These are phyloP conservation scores for Mycena galopus DNA, from an alignment of 768 basidiomycete species.

Conservation along the genomic window DNA sequence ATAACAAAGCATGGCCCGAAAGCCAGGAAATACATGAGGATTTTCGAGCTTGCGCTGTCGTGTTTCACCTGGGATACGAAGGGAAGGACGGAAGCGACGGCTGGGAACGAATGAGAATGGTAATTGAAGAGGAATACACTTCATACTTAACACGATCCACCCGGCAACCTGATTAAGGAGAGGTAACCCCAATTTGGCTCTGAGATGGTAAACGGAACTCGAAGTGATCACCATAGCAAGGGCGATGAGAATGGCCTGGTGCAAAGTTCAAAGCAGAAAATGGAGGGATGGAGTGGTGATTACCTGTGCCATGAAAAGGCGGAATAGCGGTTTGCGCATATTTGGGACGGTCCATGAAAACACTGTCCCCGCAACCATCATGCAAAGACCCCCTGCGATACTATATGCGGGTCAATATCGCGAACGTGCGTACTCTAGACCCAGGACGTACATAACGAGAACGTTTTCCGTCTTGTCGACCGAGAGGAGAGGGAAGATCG, in stretches of 20 bases:
- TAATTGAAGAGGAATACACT: background rate
- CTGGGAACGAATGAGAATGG: conserved; percentile 46
- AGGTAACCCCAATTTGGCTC: conserved; percentile 77
- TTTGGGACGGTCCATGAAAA: background rate
- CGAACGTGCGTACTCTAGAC: conserved; percentile 5
- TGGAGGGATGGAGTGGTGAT: conserved; percentile 1
- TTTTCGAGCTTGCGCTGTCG: conserved; percentile 60
- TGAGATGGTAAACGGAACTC: conserved; percentile 70
- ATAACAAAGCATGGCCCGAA: conserved; percentile 84
- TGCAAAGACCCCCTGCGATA: conserved; percentile 26
- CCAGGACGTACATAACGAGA: conserved; percentile 64
- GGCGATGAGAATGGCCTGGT: conserved; percentile 60
- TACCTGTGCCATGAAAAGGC: conserved; percentile 47
- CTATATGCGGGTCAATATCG: conserved; percentile 12
- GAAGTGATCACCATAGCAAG: conserved; percentile 66
- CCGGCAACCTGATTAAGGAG: conserved; percentile 68
- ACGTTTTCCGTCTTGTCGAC: conserved; percentile 81
- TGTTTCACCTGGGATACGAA: conserved; percentile 55
- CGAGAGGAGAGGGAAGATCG: conserved; percentile 77
- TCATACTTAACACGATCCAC: conserved; percentile 76
- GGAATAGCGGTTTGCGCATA: background rate
- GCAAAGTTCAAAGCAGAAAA: background rate
- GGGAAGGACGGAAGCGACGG: conserved; percentile 63
- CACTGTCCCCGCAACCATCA: conserved; percentile 14
- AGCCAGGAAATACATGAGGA: conserved; percentile 75